Evolutionary conservation across 352 stramenopile species (phyloP).

Genomic region (Pythium folliculosum): DNA sequence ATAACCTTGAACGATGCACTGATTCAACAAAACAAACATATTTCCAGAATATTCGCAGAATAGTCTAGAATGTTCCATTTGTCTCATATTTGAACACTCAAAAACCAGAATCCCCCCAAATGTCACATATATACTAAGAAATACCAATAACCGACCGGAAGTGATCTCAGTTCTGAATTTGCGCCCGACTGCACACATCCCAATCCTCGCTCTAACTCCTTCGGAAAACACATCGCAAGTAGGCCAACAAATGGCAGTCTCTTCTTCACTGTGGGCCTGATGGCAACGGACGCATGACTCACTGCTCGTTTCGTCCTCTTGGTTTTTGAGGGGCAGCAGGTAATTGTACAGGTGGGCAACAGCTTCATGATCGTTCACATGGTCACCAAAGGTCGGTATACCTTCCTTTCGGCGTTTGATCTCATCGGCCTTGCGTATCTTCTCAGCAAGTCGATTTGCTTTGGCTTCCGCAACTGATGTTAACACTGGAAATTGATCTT

Average conservation of each 20-base stretch:
- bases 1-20: neutral
- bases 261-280: neutral
- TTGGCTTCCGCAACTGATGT: conserved; percentile 1
- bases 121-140: neutral
- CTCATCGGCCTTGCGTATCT: neutral
- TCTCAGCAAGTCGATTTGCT: neutral
- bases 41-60: neutral
- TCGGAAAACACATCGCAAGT: neutral
- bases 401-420: neutral
- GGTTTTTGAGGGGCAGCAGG: conserved; percentile 1
- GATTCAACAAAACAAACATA: neutral
- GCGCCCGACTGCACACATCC: neutral
- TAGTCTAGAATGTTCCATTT: neutral
- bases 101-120: neutral
- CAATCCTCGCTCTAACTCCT: neutral
- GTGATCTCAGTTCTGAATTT: neutral
- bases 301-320: conserved; percentile 12
- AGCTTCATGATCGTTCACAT: conserved; percentile 7
- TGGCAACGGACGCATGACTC: neutral
- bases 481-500: neutral
- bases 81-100: neutral
- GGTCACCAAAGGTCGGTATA: neutral
- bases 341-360: conserved; percentile 9
- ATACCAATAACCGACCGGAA: neutral
- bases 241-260: neutral